Evolutionary conservation across 2,329 filamentous ascomycete genomes (phyloP).

Genomic region (Diaporthe ilicicola): DNA sequence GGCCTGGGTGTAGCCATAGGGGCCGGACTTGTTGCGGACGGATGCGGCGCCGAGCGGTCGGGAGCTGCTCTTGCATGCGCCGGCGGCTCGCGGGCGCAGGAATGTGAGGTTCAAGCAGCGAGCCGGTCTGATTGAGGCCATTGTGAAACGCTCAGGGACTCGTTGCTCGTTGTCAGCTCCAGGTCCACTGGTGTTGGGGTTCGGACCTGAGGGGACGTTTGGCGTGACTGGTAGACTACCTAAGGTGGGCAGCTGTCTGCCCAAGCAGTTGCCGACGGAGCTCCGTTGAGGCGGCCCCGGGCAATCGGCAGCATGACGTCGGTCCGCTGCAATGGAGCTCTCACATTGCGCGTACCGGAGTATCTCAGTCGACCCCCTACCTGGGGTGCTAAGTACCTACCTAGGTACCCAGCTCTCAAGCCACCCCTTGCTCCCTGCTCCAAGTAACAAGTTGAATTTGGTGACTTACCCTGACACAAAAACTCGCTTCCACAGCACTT

Average conservation of each 20-base stretch:
- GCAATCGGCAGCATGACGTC: slow-evolving; percentile 27
- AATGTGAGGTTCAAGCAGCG: slow-evolving; percentile 30
- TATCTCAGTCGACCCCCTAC: too few species aligned
- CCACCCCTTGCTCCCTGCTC: neutral
- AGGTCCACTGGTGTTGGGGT: neutral
- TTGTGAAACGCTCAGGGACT: slow-evolving; percentile 20
- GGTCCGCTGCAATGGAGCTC: slow-evolving; percentile 7
- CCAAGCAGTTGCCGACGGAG: neutral
- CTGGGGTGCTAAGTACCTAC: neutral
- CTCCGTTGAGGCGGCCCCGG: slow-evolving; percentile 5
- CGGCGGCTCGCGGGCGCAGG: slow-evolving; percentile 20
- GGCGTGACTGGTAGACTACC: neutral
- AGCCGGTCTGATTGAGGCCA: slow-evolving; percentile 29
- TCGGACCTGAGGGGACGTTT: neutral
- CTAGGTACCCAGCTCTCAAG: neutral
- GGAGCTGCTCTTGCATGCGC: slow-evolving; percentile 2
- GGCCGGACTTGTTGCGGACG: slow-evolving; percentile 62
- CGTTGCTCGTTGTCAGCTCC: neutral
- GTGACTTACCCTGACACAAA: slow-evolving; percentile 23
- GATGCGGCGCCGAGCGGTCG: slow-evolving; percentile 36
- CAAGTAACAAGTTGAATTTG: neutral
- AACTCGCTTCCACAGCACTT: neutral
- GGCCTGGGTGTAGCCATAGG: slow-evolving; percentile 84
- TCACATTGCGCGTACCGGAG: neutral
- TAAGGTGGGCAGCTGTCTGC: neutral